Base-by-base conservation (phyloP, 768 basidiomycete species). In the Mycena metata region DNA sequence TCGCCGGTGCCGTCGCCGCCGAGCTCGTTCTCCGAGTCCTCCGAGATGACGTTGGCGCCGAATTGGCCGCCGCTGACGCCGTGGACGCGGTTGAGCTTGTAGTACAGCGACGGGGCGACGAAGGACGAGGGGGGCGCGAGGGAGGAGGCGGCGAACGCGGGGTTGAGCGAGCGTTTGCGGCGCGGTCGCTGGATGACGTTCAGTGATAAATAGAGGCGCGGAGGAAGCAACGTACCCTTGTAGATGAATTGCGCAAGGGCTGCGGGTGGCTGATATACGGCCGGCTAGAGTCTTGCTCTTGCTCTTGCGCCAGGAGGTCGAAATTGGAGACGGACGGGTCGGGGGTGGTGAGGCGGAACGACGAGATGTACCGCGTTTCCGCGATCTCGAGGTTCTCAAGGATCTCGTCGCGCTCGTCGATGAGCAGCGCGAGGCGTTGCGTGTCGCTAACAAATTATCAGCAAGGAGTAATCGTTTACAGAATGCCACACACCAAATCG, bases 301-400 rank as follows among this genome's bases (percentile, higher is more conserved):
- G 15, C 80, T 72, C 6, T n/a, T 82, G 76, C 10, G 85, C 83
- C 67, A 39, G 39, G 5, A 39, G 11, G 39, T 86, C 81, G 57
- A 86, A 85, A 76, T 91, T 89, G 15, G 86, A 81, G 60, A 92
- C 83, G 11, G 91, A 91, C 21, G 91, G 91, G 64, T 91, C 91
- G 5, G 91, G 91, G 0, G 91, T 93, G 0, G 90, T 88, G 12
- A 91, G 80, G 19, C 87, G 83, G 82, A 94, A 95, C 6, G 91
- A 94, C 63, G 84, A 83, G 69, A 93, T 93, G 73, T 94, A 96
- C 73, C 85, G 87, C 13, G 90, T 88, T 80, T 94, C 93, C 13
- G 93, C 92, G 59, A 90, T 87, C 80, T 95, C 93, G 11, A 95
- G 83, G 68, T 91, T 89, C 71, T 93, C 90, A 19, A 95, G 78